Evolutionary conservation across 108 stramenopile species (phyloP), one percentile per base, ranked within the genome.

Genomic region (Parmales sp.): DNA sequence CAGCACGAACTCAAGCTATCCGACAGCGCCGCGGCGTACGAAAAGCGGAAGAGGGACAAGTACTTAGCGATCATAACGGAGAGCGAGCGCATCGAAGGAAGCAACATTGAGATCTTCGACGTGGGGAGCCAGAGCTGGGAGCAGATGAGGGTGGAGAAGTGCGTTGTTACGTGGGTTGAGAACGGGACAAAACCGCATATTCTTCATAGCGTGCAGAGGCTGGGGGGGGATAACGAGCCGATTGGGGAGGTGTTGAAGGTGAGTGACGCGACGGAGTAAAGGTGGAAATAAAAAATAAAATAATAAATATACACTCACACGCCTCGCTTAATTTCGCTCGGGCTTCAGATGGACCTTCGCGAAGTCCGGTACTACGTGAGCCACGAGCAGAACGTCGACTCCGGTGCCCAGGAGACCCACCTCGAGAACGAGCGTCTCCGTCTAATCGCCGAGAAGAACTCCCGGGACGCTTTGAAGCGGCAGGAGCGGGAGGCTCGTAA

Each of bases 51-150:
- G 43, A 49, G 72, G 34, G 67, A 37, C 23, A 31, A 31, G 19
- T 51, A 68, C 68, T 51, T 45, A 26, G 28, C 67, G 19, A 37
- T 41, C 26, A 72, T 75, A 18, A 28, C 22, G 2, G 54, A 68
- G 26, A 67, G 67, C 38, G 23, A 68, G 38, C 34, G 54, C 28
- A 28, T 72, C 31, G 38, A 39, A 23, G 74, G 74, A 43, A 48
- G 34, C 23, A 11, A n/a, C 18, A 51, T 75, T 23, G 74, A 75
- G 70, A 50, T 75, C 68, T 75, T 69, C 68, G 72, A 75, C 72
- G 67, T 69, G 31, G 68, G 37, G 31, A 39, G 68, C 20, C 43
- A 72, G n/a, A 13, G 36, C 19, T 75, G 75, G 75, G 51, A 72
- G 41, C 72, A 72, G 26, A 51, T 69, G 68, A 23, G 36, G 37